Evolutionary conservation across 306 rosid genomes (phyloP).

Genomic region (Cicer bijugum): DNA sequence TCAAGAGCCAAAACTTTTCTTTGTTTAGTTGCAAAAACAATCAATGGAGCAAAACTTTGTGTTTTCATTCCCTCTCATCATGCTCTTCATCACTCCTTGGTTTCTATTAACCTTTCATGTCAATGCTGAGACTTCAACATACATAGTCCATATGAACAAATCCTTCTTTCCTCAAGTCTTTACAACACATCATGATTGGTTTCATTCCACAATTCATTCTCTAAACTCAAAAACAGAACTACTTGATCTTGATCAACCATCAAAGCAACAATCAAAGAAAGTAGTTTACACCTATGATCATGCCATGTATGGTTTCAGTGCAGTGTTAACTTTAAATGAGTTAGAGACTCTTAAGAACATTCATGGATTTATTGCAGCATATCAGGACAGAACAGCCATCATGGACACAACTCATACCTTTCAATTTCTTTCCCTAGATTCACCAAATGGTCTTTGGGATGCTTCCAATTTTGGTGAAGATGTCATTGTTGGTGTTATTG

Average conservation of each 20-base stretch:
- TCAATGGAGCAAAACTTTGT: slow-evolving; percentile 24
- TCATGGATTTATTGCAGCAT: slow-evolving; percentile 42
- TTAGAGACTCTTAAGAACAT: slow-evolving; percentile 33
- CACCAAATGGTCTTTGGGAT: slow-evolving; percentile 43
- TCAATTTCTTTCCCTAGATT: slow-evolving; percentile 42
- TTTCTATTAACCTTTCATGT: slow-evolving; percentile 27
- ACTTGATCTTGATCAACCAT: background rate
- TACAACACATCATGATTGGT: slow-evolving; percentile 40
- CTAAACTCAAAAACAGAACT: background rate
- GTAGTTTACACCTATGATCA: slow-evolving; percentile 35
- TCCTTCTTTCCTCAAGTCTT: slow-evolving; percentile 41
- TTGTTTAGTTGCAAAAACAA: slow-evolving; percentile 7
- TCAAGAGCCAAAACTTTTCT: slow-evolving; percentile 18
- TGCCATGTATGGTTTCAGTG: slow-evolving; percentile 49
- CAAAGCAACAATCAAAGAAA: background rate
- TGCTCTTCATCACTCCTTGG: slow-evolving; percentile 17
- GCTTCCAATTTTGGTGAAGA: slow-evolving; percentile 41
- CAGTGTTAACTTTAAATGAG: slow-evolving; percentile 39
- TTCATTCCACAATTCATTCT: slow-evolving; percentile 37
- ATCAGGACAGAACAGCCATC: slow-evolving; percentile 24
- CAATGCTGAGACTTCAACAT: slow-evolving; percentile 39
- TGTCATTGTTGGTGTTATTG: slow-evolving; percentile 46
- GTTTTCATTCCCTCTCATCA: background rate
- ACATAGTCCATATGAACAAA: slow-evolving; percentile 49
- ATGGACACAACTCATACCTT: slow-evolving; percentile 48